Base-by-base conservation (phyloP, 192 early-diverging fungal species). In the Coemansia sp. region DNA sequence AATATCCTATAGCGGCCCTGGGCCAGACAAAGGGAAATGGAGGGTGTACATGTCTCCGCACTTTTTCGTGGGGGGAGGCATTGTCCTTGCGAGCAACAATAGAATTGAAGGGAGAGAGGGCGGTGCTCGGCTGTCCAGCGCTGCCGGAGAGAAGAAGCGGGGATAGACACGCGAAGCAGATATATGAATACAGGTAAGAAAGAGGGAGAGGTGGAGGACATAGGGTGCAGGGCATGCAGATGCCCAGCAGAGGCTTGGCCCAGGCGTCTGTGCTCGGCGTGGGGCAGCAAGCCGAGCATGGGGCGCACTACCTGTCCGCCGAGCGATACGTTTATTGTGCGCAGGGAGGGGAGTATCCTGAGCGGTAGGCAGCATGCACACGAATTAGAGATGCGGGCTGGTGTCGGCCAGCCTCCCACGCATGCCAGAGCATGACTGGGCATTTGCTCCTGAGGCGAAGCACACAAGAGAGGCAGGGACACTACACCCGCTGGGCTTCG, bases 341-440 rank as follows among this genome's bases (percentile, higher is more conserved):
- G 39, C 11, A 40, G 39, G 39, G 39, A 40, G 39, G 48, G 48
- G 24, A 50, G 21, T 50, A 50, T 50, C 48, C 48, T 50, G 48
- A 24, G 48, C 24, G 48, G 45, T 21, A 46, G 45, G 45, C 45
- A 18, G 48, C 48, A 50, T 50, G 48, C 23, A 50, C 48, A 28
- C 48, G 48, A 50, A 50, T 50, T 50, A 50, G 48, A 50, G 48
- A 50, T 50, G 48, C 21, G 48, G 48, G 48, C 48, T 24, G 48
- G 21, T 10, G 21, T 21, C 48, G 45, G 18, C 45, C 45, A 46
- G 45, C 45, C 45, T 50, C 48, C 48, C 48, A 50, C 48, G 48
- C 48, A 50, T 11, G 48, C 48, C 48, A 50, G 24, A 50, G 48
- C 48, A 24, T 50, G 48, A 50, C 48, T 50, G 48, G 48, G 11